These are phyloP conservation scores for Emydomyces testavorans DNA, from an alignment of 2,329 filamentous ascomycete genomes.

Conservation along the genomic window DNA sequence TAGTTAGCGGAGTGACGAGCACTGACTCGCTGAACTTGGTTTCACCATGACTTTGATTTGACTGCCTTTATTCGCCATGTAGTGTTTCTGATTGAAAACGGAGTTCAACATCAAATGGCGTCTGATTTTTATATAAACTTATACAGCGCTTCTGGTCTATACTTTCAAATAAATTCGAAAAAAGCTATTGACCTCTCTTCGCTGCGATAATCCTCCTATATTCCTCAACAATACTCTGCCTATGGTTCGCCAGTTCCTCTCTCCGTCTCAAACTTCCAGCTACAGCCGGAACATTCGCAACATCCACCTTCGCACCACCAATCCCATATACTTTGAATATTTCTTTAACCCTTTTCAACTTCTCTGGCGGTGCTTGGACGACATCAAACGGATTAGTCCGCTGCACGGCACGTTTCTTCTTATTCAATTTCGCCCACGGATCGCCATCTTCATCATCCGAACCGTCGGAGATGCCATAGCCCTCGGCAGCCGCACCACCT, in stretches of 20 bases:
- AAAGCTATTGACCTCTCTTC: slow-evolving; percentile 27
- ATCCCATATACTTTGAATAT: slow-evolving; percentile 50
- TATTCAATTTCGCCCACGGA: slow-evolving; percentile 65
- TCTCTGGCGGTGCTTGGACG: slow-evolving; percentile 62
- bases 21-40: too few species aligned
- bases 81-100: background rate
- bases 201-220: slow-evolving; percentile 60
- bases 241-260: slow-evolving; percentile 59
- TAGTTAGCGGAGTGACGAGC: background rate
- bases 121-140: slow-evolving; percentile 1
- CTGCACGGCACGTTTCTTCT: slow-evolving; percentile 40
- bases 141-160: slow-evolving; percentile 1
- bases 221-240: slow-evolving; percentile 58
- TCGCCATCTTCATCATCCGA: slow-evolving; percentile 52
- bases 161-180: slow-evolving; percentile 1
- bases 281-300: slow-evolving; percentile 56
- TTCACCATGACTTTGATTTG: background rate
- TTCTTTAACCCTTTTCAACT: slow-evolving; percentile 51
- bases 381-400: slow-evolving; percentile 39
- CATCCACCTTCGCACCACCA: slow-evolving; percentile 53
- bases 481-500: slow-evolving; percentile 26
- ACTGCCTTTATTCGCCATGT: background rate
- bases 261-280: slow-evolving; percentile 60
- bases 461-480: slow-evolving; percentile 29
- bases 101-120: background rate